Percentiles rank a stretch among this genome's conserved stretches.
Evolutionary conservation across 768 basidiomycete species (phyloP).

Genomic region (Serendipita sp.): DNA sequence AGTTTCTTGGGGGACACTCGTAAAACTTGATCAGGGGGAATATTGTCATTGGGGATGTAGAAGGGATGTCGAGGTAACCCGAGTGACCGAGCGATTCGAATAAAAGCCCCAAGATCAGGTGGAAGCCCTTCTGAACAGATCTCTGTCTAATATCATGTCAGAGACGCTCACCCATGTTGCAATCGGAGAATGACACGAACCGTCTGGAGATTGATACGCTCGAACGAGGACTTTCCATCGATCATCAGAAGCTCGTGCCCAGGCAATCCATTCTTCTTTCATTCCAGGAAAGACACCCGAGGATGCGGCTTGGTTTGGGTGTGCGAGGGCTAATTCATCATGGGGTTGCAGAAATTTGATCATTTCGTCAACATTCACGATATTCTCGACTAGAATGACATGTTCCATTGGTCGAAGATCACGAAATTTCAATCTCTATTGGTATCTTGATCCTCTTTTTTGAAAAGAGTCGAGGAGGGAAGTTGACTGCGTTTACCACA

Average conservation of each 20-base stretch:
- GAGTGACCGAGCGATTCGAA: neutral
- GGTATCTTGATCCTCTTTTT: no score
- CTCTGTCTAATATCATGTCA: neutral
- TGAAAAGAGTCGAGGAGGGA: no score
- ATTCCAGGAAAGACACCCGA: neutral
- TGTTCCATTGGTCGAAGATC: no score
- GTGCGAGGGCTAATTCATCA: neutral
- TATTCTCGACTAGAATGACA: no score
- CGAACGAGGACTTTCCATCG: neutral
- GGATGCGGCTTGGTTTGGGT: neutral
- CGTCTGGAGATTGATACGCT: neutral
- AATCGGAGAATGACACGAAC: neutral
- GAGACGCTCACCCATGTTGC: neutral
- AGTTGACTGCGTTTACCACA: no score
- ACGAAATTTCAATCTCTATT: no score
- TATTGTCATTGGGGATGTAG: neutral
- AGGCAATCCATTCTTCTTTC: neutral
- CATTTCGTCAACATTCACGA: neutral
- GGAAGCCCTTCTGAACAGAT: neutral
- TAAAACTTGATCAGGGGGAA: neutral
- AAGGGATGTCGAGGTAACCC: neutral
- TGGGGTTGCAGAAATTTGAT: neutral
- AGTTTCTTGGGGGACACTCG: slow-evolving; percentile 54
- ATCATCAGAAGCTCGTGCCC: neutral
- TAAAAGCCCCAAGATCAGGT: neutral